Evolutionary conservation across 768 basidiomycete genomes (phyloP).

Genomic region (Boletus reticulatus): DNA sequence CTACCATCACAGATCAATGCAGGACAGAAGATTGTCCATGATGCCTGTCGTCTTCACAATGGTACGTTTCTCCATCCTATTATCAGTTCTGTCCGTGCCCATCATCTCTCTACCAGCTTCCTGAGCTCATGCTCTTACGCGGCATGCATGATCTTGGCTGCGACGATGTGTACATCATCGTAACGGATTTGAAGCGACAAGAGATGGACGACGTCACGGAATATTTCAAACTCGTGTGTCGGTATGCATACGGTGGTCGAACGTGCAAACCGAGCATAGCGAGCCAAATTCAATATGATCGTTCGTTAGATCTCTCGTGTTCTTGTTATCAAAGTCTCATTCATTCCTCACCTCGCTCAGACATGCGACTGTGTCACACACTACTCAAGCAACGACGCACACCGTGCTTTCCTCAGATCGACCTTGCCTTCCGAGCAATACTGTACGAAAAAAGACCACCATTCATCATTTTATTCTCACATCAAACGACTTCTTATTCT

Average conservation of each 20-base stretch:
- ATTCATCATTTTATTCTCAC: constrained; percentile 76
- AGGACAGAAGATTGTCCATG: constrained; percentile 70
- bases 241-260: constrained; percentile 59
- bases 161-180: constrained; percentile 76
- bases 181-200: constrained; percentile 73
- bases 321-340: constrained; percentile 4
- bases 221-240: constrained; percentile 75
- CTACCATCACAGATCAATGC: constrained; percentile 74
- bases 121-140: constrained; percentile 74
- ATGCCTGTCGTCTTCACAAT: constrained; percentile 81
- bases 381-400: constrained; percentile 68
- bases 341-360: constrained; percentile 21
- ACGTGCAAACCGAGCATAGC: constrained; percentile 63
- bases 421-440: constrained; percentile 72
- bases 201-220: constrained; percentile 82
- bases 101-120: constrained; percentile 45
- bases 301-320: constrained; percentile 39
- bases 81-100: neutral
- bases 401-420: constrained; percentile 81
- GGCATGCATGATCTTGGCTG: constrained; percentile 81
- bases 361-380: constrained; percentile 68
- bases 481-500: constrained; percentile 77
- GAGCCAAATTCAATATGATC: constrained; percentile 65
- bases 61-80: constrained; percentile 39
- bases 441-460: constrained; percentile 74